Conservation (phyloP, 768 basidiomycete genomes). For the Lactarius pseudohatsudake region DNA sequence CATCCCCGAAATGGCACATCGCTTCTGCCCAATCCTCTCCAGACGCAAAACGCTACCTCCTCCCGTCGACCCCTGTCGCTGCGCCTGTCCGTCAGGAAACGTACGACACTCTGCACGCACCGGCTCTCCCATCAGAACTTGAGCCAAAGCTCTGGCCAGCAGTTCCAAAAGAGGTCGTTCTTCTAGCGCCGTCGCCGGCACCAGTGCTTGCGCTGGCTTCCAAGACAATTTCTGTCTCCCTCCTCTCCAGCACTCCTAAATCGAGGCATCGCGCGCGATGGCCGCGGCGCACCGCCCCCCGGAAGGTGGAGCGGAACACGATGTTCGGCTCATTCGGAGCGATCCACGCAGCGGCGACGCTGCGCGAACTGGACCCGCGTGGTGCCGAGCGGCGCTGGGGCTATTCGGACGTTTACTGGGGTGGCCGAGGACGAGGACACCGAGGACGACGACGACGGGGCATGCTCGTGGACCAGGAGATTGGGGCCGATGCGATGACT, state of each 20-base stretch:
- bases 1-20: too few species aligned
- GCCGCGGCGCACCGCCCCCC: constrained; percentile 23
- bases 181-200: neutral
- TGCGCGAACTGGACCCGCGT: constrained; percentile 44
- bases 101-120: too few species aligned
- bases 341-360: too few species aligned
- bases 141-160: neutral
- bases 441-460: constrained; percentile 36
- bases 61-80: too few species aligned
- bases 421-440: constrained; percentile 15
- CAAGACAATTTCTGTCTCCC: constrained; percentile 32
- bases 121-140: too few species aligned
- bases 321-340: constrained; percentile 54
- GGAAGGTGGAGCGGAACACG: constrained; percentile 33
- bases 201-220: constrained; percentile 29
- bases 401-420: constrained; percentile 68
- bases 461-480: constrained; percentile 50
- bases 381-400: constrained; percentile 56
- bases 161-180: neutral
- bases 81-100: too few species aligned
- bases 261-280: constrained; percentile 28
- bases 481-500: constrained; percentile 56
- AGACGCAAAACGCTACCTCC: neutral
- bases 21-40: neutral
- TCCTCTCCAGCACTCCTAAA: constrained; percentile 35